A percentile compares a stretch with the other conserved stretches of the same genome.
Evolutionary conservation across 495 filamentous ascomycete genomes (phyloP).

Genomic region (Melanomma pulvis-pyrius): DNA sequence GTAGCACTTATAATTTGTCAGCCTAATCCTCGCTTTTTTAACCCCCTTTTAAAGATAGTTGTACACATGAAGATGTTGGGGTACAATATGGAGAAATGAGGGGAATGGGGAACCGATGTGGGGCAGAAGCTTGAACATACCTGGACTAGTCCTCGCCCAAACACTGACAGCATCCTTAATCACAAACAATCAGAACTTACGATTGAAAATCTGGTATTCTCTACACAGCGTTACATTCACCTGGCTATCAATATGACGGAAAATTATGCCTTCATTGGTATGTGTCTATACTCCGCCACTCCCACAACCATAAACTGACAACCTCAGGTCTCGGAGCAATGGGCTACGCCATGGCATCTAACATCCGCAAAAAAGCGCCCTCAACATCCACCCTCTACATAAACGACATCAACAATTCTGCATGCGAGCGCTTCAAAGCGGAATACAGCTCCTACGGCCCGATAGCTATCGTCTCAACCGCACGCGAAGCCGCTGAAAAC

Average conservation of each 20-base stretch:
- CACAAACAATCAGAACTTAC: not conserved
- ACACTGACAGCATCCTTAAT: conserved; percentile 3
- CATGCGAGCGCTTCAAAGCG: conserved; percentile 24
- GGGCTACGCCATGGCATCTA: conserved; percentile 36
- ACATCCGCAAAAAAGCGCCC: conserved; percentile 26
- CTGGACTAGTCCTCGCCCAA: conserved; percentile 6
- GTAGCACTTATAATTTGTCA: not conserved
- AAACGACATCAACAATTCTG: conserved; percentile 28
- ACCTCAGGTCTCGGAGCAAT: conserved; percentile 34
- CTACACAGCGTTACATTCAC: not conserved
- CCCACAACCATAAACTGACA: conserved; percentile 8
- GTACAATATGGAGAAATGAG: conserved; percentile 17
- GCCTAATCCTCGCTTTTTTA: not conserved
- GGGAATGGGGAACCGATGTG: conserved; percentile 26
- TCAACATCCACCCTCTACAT: conserved; percentile 26
- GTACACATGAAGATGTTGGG: not conserved
- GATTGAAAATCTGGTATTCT: not conserved
- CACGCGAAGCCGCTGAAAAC: conserved; percentile 29
- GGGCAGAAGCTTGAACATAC: conserved; percentile 20
- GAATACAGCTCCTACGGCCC: conserved; percentile 24
- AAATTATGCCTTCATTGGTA: conserved; percentile 35
- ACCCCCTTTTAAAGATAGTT: not conserved
- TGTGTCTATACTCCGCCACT: not conserved
- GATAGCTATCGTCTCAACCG: conserved; percentile 23
- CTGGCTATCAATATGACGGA: conserved; percentile 15